Percentiles rank a stretch among this genome's conserved stretches.
Conservation (phyloP, 1,284 basidiomycete genomes). For the Exobasidium rhododendri region DNA sequence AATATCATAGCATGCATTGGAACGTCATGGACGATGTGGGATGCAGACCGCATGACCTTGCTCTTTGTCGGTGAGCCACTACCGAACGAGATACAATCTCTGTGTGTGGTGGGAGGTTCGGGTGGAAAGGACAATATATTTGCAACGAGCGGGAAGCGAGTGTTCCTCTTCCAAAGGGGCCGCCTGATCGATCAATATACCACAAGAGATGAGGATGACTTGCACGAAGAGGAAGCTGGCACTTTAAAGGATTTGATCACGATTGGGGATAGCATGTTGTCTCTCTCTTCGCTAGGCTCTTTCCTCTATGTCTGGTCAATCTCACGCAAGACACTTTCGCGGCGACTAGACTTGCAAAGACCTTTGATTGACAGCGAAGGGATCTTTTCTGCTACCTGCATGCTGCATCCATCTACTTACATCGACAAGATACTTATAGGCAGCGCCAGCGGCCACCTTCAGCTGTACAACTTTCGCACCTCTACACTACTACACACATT, state of each 20-base stretch:
- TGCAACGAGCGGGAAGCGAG: constrained; percentile 68
- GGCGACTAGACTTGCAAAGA: constrained; percentile 26
- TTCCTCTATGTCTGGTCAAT: constrained; percentile 75
- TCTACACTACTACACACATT: constrained; percentile 59
- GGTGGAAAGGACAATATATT: constrained; percentile 69
- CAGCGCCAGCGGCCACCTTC: constrained; percentile 74
- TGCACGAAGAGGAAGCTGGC: background rate
- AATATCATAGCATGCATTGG: constrained; percentile 86
- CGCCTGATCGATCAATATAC: constrained; percentile 66
- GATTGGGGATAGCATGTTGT: constrained; percentile 47
- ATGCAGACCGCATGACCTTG: constrained; percentile 84
- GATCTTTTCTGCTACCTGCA: constrained; percentile 71
- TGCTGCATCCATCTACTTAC: constrained; percentile 93
- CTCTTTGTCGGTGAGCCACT: constrained; percentile 90
- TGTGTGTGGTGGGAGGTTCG: constrained; percentile 58
- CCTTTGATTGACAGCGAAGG: background rate
- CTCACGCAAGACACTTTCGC: constrained; percentile 22
- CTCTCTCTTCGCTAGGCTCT: constrained; percentile 69
- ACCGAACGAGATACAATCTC: constrained; percentile 68
- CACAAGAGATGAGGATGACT: constrained; percentile 23
- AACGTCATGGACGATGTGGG: constrained; percentile 91
- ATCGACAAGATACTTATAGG: constrained; percentile 90
- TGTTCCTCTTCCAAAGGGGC: constrained; percentile 78
- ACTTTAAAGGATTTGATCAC: constrained; percentile 31
- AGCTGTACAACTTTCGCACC: constrained; percentile 85